Evolutionary conservation across 768 basidiomycete genomes (phyloP).

Genomic region (Macrolepiota albuminosa): DNA sequence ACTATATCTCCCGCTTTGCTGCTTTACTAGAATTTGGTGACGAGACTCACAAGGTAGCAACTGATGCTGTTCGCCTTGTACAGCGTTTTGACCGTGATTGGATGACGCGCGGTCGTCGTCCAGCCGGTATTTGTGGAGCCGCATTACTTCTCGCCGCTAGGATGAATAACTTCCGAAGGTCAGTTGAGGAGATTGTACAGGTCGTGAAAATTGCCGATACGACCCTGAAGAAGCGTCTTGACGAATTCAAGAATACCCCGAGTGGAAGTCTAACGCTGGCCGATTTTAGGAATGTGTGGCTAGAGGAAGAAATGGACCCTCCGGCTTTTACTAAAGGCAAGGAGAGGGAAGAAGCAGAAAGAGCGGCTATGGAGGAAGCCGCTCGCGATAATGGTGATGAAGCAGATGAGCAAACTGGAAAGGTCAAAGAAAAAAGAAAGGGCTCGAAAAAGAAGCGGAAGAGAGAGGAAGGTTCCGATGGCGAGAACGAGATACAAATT

Average conservation of each 20-base stretch:
- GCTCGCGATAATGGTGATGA: conserved; percentile 20
- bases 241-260: conserved; percentile 90
- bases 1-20: conserved; percentile 95
- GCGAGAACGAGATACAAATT: conserved; percentile 23
- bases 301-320: conserved; percentile 89
- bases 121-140: conserved; percentile 97
- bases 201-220: conserved; percentile 99
- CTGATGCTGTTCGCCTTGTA: conserved; percentile 91
- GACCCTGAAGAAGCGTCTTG: conserved; percentile 87
- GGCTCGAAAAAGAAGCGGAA: conserved; percentile 31
- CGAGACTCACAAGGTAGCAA: conserved; percentile 86
- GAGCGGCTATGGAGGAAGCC: conserved; percentile 29
- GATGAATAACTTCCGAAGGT: conserved; percentile 96
- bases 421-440: conserved; percentile 29
- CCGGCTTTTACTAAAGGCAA: conserved; percentile 81
- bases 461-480: conserved; percentile 33
- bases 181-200: conserved; percentile 94
- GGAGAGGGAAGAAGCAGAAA: conserved; percentile 61
- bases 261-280: conserved; percentile 82
- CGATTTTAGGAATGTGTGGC: conserved; percentile 87
- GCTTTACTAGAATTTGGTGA: conserved; percentile 95
- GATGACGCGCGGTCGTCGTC: conserved; percentile 94
- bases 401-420: conserved; percentile 24
- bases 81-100: conserved; percentile 93
- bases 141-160: conserved; percentile 91